Evolutionary conservation across 257 asterid species (phyloP).

Genomic region (Solanum chilense): DNA sequence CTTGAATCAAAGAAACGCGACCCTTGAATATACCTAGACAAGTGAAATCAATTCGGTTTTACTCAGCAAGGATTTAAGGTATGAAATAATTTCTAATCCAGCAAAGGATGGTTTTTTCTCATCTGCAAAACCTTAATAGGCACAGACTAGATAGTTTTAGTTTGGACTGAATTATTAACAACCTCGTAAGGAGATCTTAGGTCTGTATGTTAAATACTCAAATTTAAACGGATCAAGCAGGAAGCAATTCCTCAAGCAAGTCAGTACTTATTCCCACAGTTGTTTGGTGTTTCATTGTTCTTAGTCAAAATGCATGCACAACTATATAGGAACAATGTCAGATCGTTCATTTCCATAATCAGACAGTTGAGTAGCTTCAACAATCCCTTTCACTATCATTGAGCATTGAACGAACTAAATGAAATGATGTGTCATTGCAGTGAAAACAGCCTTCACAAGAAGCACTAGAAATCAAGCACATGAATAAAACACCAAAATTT

Average conservation of each 20-base stretch:
- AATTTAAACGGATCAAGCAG: not conserved
- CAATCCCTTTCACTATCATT: not conserved
- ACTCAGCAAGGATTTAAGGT: not conserved
- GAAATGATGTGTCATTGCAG: not conserved
- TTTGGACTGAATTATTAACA: not conserved
- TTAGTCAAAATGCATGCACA: not conserved
- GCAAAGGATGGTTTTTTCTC: not conserved
- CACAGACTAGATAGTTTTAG: not conserved
- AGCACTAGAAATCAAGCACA: not conserved
- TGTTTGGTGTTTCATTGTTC: not conserved
- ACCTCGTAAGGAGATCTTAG: not conserved
- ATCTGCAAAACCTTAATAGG: not conserved
- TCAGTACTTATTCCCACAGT: not conserved
- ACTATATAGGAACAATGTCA: not conserved
- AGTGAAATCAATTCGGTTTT: conserved; percentile 5
- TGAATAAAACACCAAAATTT: not conserved
- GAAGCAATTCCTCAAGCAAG: not conserved
- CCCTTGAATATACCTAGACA: conserved; percentile 70
- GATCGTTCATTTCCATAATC: not conserved
- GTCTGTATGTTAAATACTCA: not conserved
- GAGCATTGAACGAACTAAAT: not conserved
- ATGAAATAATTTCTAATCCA: not conserved
- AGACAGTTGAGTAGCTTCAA: not conserved
- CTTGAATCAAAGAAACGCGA: conserved; percentile 48
- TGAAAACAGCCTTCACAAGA: not conserved